Base-by-base conservation (phyloP, 2,329 filamentous ascomycete genomes). In the Neofusicoccum sp. region DNA sequence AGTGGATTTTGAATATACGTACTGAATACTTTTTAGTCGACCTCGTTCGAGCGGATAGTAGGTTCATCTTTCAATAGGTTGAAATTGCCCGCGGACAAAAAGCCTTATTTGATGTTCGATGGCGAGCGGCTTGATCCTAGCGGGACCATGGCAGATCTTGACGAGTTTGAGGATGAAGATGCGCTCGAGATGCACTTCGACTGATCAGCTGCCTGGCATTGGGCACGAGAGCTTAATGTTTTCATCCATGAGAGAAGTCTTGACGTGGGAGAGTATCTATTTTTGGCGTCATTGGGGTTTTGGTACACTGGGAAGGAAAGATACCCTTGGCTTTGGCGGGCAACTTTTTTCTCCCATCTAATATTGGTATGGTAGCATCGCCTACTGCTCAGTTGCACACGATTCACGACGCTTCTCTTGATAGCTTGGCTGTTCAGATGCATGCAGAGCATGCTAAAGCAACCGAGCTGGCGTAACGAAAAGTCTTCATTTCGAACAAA, bases 91-190 rank as follows among this genome's bases (percentile, higher is more conserved):
- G 56, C 66, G 6, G 64, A 69, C 11, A 71, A 76, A 43, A 69
- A 71, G 14, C 66, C 48, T 12, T 63, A 59, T 52, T 22, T 78
- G 7, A 71, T 73, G 65, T 77, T 76, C 56, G 76, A 78, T 49
- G 76, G 76, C 36, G 76, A 77, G 1, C 67, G 71, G 11, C 66
- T 78, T 2, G 66, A 68, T 36, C 73, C 75, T 6, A 66, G 72
- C 64, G 73, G 74, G 28, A 71, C 66, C 1, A 67, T 78, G 22
- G 66, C 64, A 14, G 71, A 74, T 14, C 64, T 68, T 3, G 76
- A 77, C 3, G 68, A 63, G 28, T 63, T 78, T 37, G 74, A 77
- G 49, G 75, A 78, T 47, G 71, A 67, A 67, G 75, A 77, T 47
- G 63, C 67, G 0, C 68, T 77, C 43, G 76, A 77, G 49, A 72